Evolutionary conservation across 2,329 filamentous ascomycete species (phyloP).

Genomic region (Xylariaceae sp.): DNA sequence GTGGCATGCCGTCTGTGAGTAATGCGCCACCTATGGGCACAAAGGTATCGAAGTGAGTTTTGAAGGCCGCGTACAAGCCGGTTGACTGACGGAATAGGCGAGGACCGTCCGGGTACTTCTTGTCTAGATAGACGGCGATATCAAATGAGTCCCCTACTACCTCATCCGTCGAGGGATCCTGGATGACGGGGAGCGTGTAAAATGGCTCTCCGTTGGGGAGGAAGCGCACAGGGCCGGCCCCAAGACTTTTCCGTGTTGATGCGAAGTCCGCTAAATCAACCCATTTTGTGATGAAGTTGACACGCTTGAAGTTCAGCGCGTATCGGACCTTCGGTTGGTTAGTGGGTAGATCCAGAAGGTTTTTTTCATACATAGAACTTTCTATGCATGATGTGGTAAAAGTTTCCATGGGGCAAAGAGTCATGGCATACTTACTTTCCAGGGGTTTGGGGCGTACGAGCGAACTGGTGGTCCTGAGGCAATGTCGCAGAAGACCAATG

Average conservation of each 20-base stretch:
- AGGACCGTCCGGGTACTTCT: constrained; percentile 44
- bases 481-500: constrained; percentile 42
- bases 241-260: constrained; percentile 43
- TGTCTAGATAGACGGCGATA: constrained; percentile 58
- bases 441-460: constrained; percentile 31
- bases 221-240: constrained; percentile 48
- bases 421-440: no score
- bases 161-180: constrained; percentile 38
- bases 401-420: no score
- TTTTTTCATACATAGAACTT: no score
- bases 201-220: constrained; percentile 54
- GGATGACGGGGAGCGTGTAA: constrained; percentile 57
- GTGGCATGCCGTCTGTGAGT: constrained; percentile 39
- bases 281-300: constrained; percentile 41
- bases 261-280: constrained; percentile 49
- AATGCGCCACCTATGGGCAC: constrained; percentile 47
- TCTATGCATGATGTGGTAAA: no score
- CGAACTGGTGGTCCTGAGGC: constrained; percentile 30
- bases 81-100: constrained; percentile 43
- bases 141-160: constrained; percentile 61
- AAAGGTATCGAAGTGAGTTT: constrained; percentile 49
- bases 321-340: no score
- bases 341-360: no score
- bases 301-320: constrained; percentile 41
- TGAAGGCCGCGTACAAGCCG: constrained; percentile 47